Evolutionary conservation across 2,329 filamentous ascomycete genomes (phyloP), one percentile per base, ranked within the genome.

Genomic region (Cryphonectria japonica): DNA sequence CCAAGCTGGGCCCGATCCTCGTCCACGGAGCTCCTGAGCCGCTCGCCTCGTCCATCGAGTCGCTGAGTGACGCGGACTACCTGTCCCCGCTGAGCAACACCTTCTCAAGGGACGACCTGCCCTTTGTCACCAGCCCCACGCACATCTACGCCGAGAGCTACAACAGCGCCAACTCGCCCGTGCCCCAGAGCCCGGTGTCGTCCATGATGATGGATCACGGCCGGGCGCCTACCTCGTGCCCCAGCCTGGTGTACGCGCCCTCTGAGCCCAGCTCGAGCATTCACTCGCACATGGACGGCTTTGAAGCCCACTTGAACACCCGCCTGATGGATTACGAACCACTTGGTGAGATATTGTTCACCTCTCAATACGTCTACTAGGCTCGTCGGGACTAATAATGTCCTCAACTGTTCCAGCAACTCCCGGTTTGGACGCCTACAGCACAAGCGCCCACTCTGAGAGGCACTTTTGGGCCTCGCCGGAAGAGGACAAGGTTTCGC

Each of bases 41-140:
- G 62, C 81, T 89, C 41, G 86, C 86, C 0, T 84, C 86, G 0
- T 87, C 87, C 0, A 82, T 88, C 69, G 88, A 90, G 74, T 86
- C 88, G 2, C 83, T 91, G 69, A 89, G 87, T 77, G 88, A 91
- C 37, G 85, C 87, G 71, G 88, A 90, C 76, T 91, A 90, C 80
- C 73, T 89, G 82, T 85, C 85, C 73, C 80, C 87, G 11, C 83
- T 90, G 74, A 85, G 84, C 78, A 88, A 89, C 67, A 82, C 84
- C 1, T 86, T 85, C 73, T 80, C 81, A 1, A 77, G 86, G 73
- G 88, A 90, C 39, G 88, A 90, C 29, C 80, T 88, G 34, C 82
- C 85, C 2, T 89, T 86, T 75, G 81, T 88, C 70, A 83, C 86
- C 76, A 89, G 86, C 78, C 86, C 88, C 6, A 82, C 82, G 4